These are phyloP conservation scores for Neocucurbitaria cava DNA, from an alignment of 2,329 filamentous ascomycete species.

Conservation along the genomic window DNA sequence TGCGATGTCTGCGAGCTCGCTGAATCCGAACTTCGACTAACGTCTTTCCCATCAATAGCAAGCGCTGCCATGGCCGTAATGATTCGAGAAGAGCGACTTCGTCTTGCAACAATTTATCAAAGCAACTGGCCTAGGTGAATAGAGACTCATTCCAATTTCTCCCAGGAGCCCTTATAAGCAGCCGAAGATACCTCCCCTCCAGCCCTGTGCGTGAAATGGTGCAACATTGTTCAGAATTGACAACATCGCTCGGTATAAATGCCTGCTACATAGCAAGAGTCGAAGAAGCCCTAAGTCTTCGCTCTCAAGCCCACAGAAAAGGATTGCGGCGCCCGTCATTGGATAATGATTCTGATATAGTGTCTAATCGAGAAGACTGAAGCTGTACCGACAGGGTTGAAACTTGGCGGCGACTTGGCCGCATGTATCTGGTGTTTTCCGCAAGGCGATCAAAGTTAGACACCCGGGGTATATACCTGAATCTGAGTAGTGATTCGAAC, in stretches of 20 bases:
- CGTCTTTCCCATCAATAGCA: conserved; percentile 19
- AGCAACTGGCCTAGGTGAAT: conserved; percentile 8
- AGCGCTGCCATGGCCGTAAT: conserved; percentile 20
- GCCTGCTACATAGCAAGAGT: conserved; percentile 11
- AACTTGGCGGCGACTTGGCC: conserved; percentile 1
- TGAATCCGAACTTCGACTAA: conserved; percentile 20
- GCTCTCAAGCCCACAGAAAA: conserved; percentile 7
- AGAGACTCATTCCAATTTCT: conserved; percentile 10
- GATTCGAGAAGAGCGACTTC: background rate
- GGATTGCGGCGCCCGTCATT: background rate
- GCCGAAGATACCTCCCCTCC: conserved; percentile 5
- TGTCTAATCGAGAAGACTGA: background rate
- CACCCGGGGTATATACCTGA: background rate
- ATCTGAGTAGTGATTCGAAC: background rate
- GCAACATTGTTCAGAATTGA: conserved; percentile 22
- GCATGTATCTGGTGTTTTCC: background rate
- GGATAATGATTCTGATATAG: background rate
- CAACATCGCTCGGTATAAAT: conserved; percentile 21
- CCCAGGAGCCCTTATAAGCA: conserved; percentile 21
- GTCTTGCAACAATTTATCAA: conserved; percentile 14
- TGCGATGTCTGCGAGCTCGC: conserved; percentile 17
- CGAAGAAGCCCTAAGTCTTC: conserved; percentile 3
- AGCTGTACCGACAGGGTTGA: background rate
- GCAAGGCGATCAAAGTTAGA: background rate
- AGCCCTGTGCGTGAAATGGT: conserved; percentile 20